These are phyloP conservation scores for Euphorbia lathyris DNA, from an alignment of 345 rosid species.

Conservation along the genomic window DNA sequence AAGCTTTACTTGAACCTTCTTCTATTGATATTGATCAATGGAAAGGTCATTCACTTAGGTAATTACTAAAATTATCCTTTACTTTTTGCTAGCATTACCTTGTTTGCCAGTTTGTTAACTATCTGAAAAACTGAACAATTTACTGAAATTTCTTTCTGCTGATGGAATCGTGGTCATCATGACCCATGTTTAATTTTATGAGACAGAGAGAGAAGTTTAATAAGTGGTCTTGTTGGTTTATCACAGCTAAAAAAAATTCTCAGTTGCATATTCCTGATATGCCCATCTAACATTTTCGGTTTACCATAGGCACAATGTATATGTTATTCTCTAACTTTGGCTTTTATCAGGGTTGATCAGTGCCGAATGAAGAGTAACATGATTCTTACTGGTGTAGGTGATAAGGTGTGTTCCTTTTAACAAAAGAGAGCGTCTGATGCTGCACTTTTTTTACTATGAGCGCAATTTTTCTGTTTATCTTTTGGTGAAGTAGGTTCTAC, in stretches of 20 bases:
- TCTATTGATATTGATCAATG: slow-evolving; percentile 61
- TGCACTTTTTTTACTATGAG: neutral
- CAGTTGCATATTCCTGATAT: neutral
- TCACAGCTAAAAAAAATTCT: neutral
- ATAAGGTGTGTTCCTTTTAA: slow-evolving; percentile 51
- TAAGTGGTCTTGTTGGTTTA: neutral
- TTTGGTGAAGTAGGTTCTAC: neutral
- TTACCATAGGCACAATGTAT: neutral
- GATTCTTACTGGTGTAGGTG: slow-evolving; percentile 91
- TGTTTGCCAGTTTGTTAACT: neutral
- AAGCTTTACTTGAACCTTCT: slow-evolving; percentile 45
- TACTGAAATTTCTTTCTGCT: neutral
- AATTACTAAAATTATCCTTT: slow-evolving; percentile 1
- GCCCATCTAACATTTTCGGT: neutral
- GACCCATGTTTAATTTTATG: neutral
- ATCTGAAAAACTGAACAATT: neutral
- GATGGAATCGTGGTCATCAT: neutral
- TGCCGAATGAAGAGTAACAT: slow-evolving; percentile 82
- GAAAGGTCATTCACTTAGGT: slow-evolving; percentile 79
- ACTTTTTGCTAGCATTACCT: neutral
- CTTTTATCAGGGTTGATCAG: slow-evolving; percentile 58
- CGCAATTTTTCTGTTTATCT: neutral
- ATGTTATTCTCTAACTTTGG: slow-evolving; percentile 18
- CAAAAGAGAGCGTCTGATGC: neutral
- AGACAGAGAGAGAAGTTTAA: neutral